Base-by-base conservation (phyloP, 148 eudicot species). In the Rhododendron mucronatum region DNA sequence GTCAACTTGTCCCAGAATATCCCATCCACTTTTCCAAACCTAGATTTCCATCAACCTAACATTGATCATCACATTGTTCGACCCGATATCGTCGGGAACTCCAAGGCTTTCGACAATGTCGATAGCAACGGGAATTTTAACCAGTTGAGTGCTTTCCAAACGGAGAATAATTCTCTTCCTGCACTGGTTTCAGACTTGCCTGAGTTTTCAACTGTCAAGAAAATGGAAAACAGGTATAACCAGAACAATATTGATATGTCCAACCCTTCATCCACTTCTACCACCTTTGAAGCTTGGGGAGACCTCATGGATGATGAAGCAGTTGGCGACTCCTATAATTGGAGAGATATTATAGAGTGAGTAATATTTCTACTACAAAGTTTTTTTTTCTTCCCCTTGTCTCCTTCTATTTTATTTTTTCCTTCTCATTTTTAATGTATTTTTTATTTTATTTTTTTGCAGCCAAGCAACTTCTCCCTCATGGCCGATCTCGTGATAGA, bases 311-410 rank as follows among this genome's bases (percentile, higher is more conserved):
- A 86, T 73, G 90, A 91, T 82, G 93, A 84, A 67, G 91, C 90
- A 39, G 86, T 33, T 30, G 39, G 85, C 67, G 90, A 91, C 55
- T 83, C 88, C 12, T 92, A 92, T 26, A 67, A 67, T 82, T 92
- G 92, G 94, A 91, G 82, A 87, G 91, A 91, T 44, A 84, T 91
- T 83, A 88, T 92, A 3, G 89, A 91, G 94, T 92, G 86, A 88
- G 92, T 59, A 67, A 39, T 75, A 35, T 37, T 18, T 75, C n/a
- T 37, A 7, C 5, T 35, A 39, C 47, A 39, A 16, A 35, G 14
- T 26, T 30, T 35, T 61, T 65, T 44, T 15, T 53, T 10, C 2
- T 53, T 7, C 21, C 26, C 8, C 3, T 18, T 14, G 35, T 45
- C 20, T 80, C 26, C n/a, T 37, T 50, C 1, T 3, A 2, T 37